Evolutionary conservation across 1,284 basidiomycete genomes (phyloP).

Genomic region (Ustilago esculenta): DNA sequence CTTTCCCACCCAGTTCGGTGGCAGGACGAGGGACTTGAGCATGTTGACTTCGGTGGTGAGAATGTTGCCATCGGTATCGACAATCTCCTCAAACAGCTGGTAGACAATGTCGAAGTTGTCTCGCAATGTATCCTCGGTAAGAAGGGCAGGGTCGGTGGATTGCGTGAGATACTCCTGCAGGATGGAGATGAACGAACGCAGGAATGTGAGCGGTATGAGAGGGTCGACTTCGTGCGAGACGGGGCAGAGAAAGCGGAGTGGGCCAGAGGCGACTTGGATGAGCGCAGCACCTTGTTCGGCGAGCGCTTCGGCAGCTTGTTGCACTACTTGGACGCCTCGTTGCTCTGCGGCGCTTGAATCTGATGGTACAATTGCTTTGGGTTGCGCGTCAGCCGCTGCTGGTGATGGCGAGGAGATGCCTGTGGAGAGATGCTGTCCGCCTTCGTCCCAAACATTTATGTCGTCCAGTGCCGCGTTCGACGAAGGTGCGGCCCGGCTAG

Average conservation of each 20-base stretch:
- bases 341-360: conserved; percentile 1
- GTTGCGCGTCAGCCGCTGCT: background rate
- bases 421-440: background rate
- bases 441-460: conserved; percentile 46
- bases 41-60: conserved; percentile 61
- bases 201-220: conserved; percentile 85
- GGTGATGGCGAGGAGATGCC: background rate
- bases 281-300: conserved; percentile 71
- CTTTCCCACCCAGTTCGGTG: conserved; percentile 61
- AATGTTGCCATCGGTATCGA: conserved; percentile 63
- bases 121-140: conserved; percentile 60
- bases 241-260: conserved; percentile 79
- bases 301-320: conserved; percentile 41
- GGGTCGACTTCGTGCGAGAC: conserved; percentile 87
- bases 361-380: background rate
- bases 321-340: conserved; percentile 22
- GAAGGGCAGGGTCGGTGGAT: conserved; percentile 32
- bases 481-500: conserved; percentile 11
- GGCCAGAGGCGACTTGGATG: conserved; percentile 81
- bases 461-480: conserved; percentile 16
- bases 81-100: conserved; percentile 63
- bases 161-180: conserved; percentile 60
- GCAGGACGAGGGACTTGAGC: conserved; percentile 60
- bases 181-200: conserved; percentile 80
- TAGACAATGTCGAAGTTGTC: conserved; percentile 65